Percentiles rank a stretch among this genome's conserved stretches.
Conservation (phyloP, 1,284 basidiomycete species). For the Cutaneotrichosporon sp. region DNA sequence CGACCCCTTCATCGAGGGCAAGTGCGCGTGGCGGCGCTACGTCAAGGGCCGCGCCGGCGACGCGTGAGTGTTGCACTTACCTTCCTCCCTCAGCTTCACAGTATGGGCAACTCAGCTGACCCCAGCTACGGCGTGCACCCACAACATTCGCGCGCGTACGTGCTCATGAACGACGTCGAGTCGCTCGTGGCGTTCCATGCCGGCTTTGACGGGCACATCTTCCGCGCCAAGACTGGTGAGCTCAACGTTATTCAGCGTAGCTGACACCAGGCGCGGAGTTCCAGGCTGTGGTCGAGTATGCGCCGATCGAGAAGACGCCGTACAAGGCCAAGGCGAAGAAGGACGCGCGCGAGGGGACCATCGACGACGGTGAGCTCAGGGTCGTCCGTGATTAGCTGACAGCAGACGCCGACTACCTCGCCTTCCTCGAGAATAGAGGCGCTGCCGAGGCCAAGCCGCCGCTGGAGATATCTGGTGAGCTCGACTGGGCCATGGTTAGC, state of each 20-base stretch:
- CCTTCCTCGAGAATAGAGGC: slow-evolving; percentile 67
- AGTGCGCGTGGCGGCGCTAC: slow-evolving; percentile 67
- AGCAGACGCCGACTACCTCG: slow-evolving; percentile 76
- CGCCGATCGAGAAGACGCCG: slow-evolving; percentile 77
- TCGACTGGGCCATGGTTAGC: too few relatives aligned
- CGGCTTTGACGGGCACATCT: slow-evolving; percentile 89
- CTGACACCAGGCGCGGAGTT: slow-evolving; percentile 72
- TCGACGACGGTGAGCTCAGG: slow-evolving; percentile 42
- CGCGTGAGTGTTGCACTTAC: slow-evolving; percentile 65
- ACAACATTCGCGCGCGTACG: slow-evolving; percentile 83
- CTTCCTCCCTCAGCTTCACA: background rate
- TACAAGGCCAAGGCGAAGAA: slow-evolving; percentile 42
- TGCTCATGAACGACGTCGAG: slow-evolving; percentile 78
- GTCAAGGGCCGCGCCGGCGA: slow-evolving; percentile 70
- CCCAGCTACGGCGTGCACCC: slow-evolving; percentile 67
- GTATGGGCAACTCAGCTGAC: slow-evolving; percentile 54
- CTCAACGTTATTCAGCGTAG: too few relatives aligned
- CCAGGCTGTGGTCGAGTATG: slow-evolving; percentile 87
- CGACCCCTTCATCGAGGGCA: slow-evolving; percentile 77
- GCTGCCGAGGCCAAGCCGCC: slow-evolving; percentile 54
- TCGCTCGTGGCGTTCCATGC: slow-evolving; percentile 72
- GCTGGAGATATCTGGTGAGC: slow-evolving; percentile 66
- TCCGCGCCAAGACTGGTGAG: slow-evolving; percentile 83
- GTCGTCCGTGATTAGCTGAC: too few relatives aligned
- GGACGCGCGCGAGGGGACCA: slow-evolving; percentile 49